Base-by-base conservation (phyloP, 305 asterid genomes). In the Galium porrigens region DNA sequence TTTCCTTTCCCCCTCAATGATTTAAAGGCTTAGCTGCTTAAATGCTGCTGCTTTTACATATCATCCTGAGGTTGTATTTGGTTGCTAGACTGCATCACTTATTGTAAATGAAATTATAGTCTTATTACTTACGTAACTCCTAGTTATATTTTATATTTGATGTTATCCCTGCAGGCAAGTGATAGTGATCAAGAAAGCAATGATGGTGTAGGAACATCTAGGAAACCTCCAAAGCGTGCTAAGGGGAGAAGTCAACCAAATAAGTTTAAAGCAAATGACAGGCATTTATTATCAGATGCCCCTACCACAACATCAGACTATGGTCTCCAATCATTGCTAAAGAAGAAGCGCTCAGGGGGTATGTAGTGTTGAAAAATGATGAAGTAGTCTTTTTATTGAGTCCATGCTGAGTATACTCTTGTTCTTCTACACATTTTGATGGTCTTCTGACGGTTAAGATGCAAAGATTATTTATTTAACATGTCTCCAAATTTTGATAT, bases 321-420 rank as follows among this genome's bases (percentile, higher is more conserved):
- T 51, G 88, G 94, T 58, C 77, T 83, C 72, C 71, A 80, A 33
- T 68, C 88, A 22, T 79, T 84, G 77, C 76, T 81, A 74, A 91
- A 86, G 83, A 86, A 88, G 86, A 86, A 84, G 79, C 91, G 85
- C 27, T 72, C 98, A 61, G 95, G 85, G 72, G 98, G 96, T 91
- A 85, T 55, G 88, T 80, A 56, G 62, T 68, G 39, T 32, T 48
- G 34, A 36, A 52, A 55, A 44, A 51, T 17, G 30, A 49, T 42
- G 17, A 3, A 42, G 49, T 44, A 11, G 30, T 11, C 6, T 20
- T 67, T 27, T 46, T 62, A 18, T n/a, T 15, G 18, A 22, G 48
- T 20, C 17, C 10, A 5, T 30, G 37, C 15, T 27, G 51, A 62
- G 18, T 33, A 30, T 58, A 56, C 30, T 18, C 42, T 15, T 42